These are phyloP conservation scores for Glonium stellatum DNA, from an alignment of 495 filamentous ascomycete genomes.

Conservation along the genomic window DNA sequence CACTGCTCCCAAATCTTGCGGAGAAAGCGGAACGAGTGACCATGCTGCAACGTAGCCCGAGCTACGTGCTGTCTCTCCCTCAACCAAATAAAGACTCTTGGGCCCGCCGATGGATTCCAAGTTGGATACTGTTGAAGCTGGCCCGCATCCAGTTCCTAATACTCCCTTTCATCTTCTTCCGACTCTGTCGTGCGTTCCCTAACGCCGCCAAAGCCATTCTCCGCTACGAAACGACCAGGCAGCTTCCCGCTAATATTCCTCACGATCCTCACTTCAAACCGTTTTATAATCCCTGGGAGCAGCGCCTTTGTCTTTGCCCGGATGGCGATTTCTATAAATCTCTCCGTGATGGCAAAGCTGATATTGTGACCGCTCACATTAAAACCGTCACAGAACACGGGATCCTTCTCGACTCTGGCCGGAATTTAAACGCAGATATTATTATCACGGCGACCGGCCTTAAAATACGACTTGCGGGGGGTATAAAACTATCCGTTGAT, in stretches of 20 bases:
- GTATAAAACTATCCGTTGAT: conserved; percentile 48
- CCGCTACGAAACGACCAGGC: conserved; percentile 33
- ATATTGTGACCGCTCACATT: conserved; percentile 64
- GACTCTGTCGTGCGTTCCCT: conserved; percentile 54
- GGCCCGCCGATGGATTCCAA: conserved; percentile 42
- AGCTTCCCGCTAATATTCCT: conserved; percentile 51
- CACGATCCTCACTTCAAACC: conserved; percentile 66
- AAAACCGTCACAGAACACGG: conserved; percentile 52
- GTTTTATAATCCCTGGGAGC: conserved; percentile 63
- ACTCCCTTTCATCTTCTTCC: conserved; percentile 43
- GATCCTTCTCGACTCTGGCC: conserved; percentile 51
- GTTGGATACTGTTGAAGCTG: conserved; percentile 34
- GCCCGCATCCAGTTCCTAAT: conserved; percentile 45
- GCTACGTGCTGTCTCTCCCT: conserved; percentile 22
- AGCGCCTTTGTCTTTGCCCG: conserved; percentile 64
- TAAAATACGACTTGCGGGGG: conserved; percentile 48
- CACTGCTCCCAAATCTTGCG: conserved; percentile 22
- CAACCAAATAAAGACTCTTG: conserved; percentile 30
- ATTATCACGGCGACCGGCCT: conserved; percentile 73
- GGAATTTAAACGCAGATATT: conserved; percentile 56
- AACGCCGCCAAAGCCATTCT: conserved; percentile 44
- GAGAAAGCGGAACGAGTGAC: conserved; percentile 23
- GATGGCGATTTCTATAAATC: conserved; percentile 65
- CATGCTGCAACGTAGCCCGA: conserved; percentile 29
- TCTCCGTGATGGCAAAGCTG: conserved; percentile 50